Evolutionary conservation across 148 eudicot genomes (phyloP).

Genomic region (Hydrangea macrophylla): DNA sequence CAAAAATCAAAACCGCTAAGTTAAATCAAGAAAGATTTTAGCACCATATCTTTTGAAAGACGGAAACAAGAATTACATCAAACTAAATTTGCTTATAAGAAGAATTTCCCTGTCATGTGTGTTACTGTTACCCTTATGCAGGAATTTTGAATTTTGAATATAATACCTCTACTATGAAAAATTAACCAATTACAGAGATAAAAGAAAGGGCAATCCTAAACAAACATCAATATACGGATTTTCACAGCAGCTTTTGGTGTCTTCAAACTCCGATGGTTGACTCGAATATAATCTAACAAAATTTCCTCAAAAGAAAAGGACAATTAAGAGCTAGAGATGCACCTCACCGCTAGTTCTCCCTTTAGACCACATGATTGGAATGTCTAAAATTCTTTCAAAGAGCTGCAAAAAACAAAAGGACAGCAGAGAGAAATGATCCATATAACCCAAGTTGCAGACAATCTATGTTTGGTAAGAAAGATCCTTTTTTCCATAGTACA

Average conservation of each 20-base stretch:
- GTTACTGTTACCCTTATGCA: no score
- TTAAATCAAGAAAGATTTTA: not conserved
- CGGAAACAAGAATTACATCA: not conserved
- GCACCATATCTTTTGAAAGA: constrained; percentile 3
- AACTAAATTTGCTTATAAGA: not conserved
- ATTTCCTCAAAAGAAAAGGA: not conserved
- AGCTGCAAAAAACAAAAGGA: constrained; percentile 50
- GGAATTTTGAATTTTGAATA: not conserved
- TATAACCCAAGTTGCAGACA: constrained; percentile 7
- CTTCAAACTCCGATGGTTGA: not conserved
- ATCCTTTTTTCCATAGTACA: no score
- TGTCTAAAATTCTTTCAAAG: constrained; percentile 91
- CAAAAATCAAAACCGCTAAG: not conserved
- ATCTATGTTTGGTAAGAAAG: no score
- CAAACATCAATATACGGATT: not conserved
- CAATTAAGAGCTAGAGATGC: constrained; percentile 46
- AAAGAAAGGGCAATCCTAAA: not conserved
- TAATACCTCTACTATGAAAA: no score
- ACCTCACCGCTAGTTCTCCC: constrained; percentile 99
- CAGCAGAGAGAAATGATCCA: constrained; percentile 17
- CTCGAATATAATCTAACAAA: not conserved
- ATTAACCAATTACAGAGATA: not conserved
- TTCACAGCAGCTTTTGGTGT: not conserved
- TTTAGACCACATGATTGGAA: constrained; percentile 83
- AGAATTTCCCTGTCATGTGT: not conserved